A percentile compares a stretch with the other conserved stretches of the same genome.
Conservation (phyloP, 805 yeast genomes). For the Wickerhamiella cacticola region DNA sequence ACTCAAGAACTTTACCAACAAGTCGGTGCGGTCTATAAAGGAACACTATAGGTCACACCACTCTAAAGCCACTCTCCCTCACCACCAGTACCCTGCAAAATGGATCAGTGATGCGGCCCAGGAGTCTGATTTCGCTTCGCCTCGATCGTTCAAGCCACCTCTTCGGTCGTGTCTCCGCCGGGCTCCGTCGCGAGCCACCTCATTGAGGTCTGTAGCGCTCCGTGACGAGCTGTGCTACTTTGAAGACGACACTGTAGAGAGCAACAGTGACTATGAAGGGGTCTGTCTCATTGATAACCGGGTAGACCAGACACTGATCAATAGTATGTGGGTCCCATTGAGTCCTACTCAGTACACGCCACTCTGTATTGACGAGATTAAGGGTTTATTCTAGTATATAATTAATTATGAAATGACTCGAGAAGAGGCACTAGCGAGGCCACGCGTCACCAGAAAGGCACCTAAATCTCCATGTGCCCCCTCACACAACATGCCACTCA, state of each 20-base stretch:
- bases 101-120: slow-evolving; percentile 10
- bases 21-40: not conserved
- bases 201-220: slow-evolving; percentile 1
- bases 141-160: not conserved
- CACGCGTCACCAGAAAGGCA: too few relatives aligned
- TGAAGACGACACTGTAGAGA: not conserved
- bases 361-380: not conserved
- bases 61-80: not conserved
- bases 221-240: not conserved
- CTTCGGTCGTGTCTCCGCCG: not conserved
- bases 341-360: slow-evolving; percentile 2
- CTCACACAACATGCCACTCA: slow-evolving; percentile 8
- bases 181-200: not conserved
- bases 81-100: not conserved
- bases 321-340: slow-evolving; percentile 8
- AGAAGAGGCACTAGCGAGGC: not conserved
- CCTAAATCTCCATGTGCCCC: not conserved
- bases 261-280: not conserved
- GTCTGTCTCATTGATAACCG: not conserved
- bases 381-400: not conserved
- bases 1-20: slow-evolving; percentile 5
- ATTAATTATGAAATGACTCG: not conserved
- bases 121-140: not conserved
- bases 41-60: not conserved
- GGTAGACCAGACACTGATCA: slow-evolving; percentile 3